Evolutionary conservation across 2,329 filamentous ascomycete species (phyloP), one percentile per base, ranked within the genome.

Genomic region (Phaeosphaeriaceae sp.): DNA sequence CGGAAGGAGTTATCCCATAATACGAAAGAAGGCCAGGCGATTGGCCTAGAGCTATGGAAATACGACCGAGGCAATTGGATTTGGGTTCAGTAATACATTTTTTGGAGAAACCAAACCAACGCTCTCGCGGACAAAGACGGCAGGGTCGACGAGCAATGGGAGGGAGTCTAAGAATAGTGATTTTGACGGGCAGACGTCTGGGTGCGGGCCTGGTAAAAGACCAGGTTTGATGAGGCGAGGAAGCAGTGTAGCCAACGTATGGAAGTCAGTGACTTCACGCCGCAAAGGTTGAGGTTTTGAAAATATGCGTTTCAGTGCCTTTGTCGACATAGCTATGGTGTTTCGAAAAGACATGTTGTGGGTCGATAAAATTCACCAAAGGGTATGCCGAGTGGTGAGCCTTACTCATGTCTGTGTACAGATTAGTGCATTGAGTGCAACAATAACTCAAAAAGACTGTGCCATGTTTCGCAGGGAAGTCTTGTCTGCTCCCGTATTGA

Each of bases 21-120:
- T 21, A 61, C 61, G 3, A 63, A 68, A 42, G 59, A 62, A 26
- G 75, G 76, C 0, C 58, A 50, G 17, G 76, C 67, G 3, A 51
- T 70, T 37, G 76, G 77, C 0, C 47, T 78, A 35, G 70, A 68
- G 6, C 53, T 79, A 13, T 79, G 75, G 72, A 68, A 60, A 46
- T 78, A 78, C 61, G 71, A 75, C 28, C 56, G 62, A 3, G 76
- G 75, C 3, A 66, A 64, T 20, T 79, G 76, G 77, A 66, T 65
- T 23, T 76, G 67, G 57, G 58, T 64, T 9, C 61, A 61, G 42
- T 64, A 70, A 39, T 78, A 73, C 48, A 51, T 49, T 6, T 77
- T n/a, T 78, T 53, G 51, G 50, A 26, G 52, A 16, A n/a, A 13
- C 8, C 13, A n/a, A 38, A 0, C 48, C 35, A 26, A 42, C 30